These are phyloP conservation scores for Pascua sp. DNA, from an alignment of 1,284 basidiomycete species.

Conservation along the genomic window DNA sequence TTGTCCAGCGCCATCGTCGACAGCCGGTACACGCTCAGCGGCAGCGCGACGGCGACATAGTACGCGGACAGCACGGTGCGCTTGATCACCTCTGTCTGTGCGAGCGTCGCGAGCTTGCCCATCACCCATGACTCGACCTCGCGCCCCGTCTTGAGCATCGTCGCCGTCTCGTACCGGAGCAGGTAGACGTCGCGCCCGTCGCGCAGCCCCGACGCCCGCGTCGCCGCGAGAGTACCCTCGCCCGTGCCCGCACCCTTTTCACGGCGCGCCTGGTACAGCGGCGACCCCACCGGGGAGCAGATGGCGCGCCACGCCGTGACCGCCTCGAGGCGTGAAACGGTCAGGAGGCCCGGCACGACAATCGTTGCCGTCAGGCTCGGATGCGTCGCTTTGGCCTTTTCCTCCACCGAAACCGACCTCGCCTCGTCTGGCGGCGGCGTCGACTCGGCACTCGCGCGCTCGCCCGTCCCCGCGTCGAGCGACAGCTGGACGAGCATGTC, in stretches of 20 bases:
- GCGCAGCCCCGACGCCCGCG: constrained; percentile 22
- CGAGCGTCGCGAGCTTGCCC: constrained; percentile 47
- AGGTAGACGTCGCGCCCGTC: constrained; percentile 51
- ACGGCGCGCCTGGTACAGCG: not conserved
- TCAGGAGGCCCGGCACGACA: constrained; percentile 52
- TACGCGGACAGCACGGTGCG: constrained; percentile 56
- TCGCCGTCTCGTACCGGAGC: constrained; percentile 47
- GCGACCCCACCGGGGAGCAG: constrained; percentile 20
- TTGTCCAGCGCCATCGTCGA: constrained; percentile 47
- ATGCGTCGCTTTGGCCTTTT: constrained; percentile 66
- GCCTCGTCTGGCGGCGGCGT: constrained; percentile 1
- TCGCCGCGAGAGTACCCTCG: too few species aligned
- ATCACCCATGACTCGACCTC: constrained; percentile 47
- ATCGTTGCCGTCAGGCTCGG: constrained; percentile 51
- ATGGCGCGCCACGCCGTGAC: constrained; percentile 47
- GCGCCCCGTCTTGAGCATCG: constrained; percentile 51
- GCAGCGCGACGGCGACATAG: constrained; percentile 55
- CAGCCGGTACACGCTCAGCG: constrained; percentile 48
- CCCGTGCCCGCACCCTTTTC: not conserved
- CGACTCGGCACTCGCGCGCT: not conserved
- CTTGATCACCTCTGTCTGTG: constrained; percentile 55
- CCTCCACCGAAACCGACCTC: constrained; percentile 7
- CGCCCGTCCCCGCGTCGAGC: constrained; percentile 3
- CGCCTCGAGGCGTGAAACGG: constrained; percentile 50
- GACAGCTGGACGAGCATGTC: constrained; percentile 7